These are phyloP conservation scores for Colletotrichum phormii DNA, from an alignment of 2,329 filamentous ascomycete species.

Conservation along the genomic window DNA sequence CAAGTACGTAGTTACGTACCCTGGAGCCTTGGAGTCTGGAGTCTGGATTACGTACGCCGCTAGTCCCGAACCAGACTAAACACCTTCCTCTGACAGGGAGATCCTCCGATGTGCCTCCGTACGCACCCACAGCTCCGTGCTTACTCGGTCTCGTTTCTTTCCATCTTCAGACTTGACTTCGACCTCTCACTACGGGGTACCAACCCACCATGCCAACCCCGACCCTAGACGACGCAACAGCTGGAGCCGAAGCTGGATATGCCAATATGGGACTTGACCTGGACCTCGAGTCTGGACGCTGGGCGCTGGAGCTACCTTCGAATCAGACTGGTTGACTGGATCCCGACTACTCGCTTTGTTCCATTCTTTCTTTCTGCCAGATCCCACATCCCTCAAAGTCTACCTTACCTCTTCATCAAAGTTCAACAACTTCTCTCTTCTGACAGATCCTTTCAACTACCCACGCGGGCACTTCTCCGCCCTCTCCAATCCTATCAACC, in stretches of 20 bases:
- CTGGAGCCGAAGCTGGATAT: neutral
- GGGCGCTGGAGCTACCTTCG: neutral
- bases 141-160: conserved; percentile 11
- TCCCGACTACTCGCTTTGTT: neutral
- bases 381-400: neutral
- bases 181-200: neutral
- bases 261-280: neutral
- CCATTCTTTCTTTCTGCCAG: neutral
- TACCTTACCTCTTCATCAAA: neutral
- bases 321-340: neutral
- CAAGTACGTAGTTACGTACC: neutral
- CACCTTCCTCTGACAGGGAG: neutral
- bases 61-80: neutral
- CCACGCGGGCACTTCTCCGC: neutral
- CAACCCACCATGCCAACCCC: neutral
- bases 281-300: neutral
- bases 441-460: neutral
- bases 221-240: neutral
- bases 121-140: conserved; percentile 5
- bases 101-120: conserved; percentile 32
- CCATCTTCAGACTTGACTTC: neutral
- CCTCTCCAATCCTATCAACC: neutral
- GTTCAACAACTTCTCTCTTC: neutral
- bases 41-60: conserved; percentile 6
- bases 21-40: neutral